Evolutionary conservation across 2,329 filamentous ascomycete genomes (phyloP).

Genomic region (Orbilia ellipsospora): DNA sequence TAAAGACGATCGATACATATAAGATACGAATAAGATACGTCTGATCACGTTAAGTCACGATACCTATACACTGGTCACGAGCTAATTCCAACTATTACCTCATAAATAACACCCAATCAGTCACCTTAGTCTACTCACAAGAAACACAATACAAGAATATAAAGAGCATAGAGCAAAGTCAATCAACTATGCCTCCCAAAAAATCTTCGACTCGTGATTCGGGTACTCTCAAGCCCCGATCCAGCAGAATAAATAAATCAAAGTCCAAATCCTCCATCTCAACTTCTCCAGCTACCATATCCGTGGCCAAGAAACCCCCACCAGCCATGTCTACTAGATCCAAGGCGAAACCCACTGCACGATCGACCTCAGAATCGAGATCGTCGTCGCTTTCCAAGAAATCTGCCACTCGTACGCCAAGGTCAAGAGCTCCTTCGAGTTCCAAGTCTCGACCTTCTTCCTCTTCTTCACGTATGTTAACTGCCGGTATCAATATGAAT

Average conservation of each 20-base stretch:
- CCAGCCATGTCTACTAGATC: slow-evolving; percentile 6
- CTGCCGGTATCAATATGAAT: background rate
- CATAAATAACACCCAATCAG: background rate
- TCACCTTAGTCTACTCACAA: slow-evolving; percentile 8
- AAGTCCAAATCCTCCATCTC: background rate
- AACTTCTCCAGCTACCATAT: background rate
- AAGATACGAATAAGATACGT: no score
- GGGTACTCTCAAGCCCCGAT: slow-evolving; percentile 2
- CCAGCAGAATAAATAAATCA: slow-evolving; percentile 1
- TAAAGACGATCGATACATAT: background rate
- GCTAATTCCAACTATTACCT: background rate
- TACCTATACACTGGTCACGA: background rate
- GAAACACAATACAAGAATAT: background rate
- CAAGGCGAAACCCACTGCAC: background rate
- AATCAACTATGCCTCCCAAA: slow-evolving; percentile 9
- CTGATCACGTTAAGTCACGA: background rate
- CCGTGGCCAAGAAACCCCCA: slow-evolving; percentile 5
- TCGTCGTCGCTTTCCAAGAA: background rate
- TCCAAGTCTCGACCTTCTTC: background rate
- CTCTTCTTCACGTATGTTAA: slow-evolving; percentile 1
- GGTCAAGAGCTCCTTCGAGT: background rate
- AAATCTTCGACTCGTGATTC: background rate
- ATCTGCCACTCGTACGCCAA: background rate
- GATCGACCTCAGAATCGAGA: background rate
- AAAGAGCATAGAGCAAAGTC: no score